Base-by-base conservation (phyloP, 768 basidiomycete genomes). In the Naganishia vishniacii region DNA sequence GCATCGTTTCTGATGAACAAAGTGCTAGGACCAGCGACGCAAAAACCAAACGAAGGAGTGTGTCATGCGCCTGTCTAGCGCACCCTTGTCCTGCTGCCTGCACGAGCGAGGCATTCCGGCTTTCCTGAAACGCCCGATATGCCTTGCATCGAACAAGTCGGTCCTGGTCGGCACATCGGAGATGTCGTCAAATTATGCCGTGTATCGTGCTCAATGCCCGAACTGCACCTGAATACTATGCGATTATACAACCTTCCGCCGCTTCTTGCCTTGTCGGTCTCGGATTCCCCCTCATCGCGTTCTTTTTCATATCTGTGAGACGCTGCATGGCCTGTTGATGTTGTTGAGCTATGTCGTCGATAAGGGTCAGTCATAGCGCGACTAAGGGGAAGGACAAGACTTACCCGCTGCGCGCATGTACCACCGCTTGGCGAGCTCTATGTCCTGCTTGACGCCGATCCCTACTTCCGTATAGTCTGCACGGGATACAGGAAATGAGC, bases 371-470 rank as follows among this genome's bases (percentile, higher is more conserved):
- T 20, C 6, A 34, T 28, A 12, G 34, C 15, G 41, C 25, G n/a
- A 15, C 20, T 3, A 23, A 13, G 8, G 15, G 8, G 1, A 29
- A 9, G 9, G 12, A 16, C 8, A 16, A n/a, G 1, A 56, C 88
- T 51, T 72, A 97, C 94, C 93, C 70, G 95, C 95, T 37, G 95
- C 93, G 45, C 95, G 85, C 91, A 97, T 95, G 77, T 99, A 99
- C 93, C 94, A 98, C 70, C 88, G 84, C 79, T 94, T 97, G 20
- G 95, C 92, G 76, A 92, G 87, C 65, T 98, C 94, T 48, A 91
- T 78, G 72, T 99, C 94, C 72, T 90, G 88, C 80, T 94, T 94
- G 75, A 94, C 87, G 32, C 95, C 95, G 69, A 99, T 99, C 2
- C 93, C 95, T 12, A 93, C 88, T 77, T 98, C 95, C 0, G 91